phyloP scores from a whole-genome alignment of 1,139 yeast genomes.

The Yamadazyma aaseri region DNA sequence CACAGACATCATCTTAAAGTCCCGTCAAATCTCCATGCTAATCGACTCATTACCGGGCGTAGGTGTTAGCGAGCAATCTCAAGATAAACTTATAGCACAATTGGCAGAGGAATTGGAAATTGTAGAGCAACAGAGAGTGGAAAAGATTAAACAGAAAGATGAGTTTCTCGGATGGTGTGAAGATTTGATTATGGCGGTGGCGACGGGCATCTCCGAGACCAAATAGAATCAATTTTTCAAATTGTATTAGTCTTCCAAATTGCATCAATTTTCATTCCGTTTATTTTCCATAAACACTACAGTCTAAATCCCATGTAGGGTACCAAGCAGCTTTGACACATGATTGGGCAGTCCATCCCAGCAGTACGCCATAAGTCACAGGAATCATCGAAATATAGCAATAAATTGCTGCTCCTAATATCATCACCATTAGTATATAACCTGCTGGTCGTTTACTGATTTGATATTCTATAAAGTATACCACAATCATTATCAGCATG shows the following conservation, averaged over 20 bases:
- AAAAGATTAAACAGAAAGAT: conserved; percentile 66
- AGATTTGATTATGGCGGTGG: conserved; percentile 60
- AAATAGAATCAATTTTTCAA: no score
- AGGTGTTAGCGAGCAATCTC: conserved; percentile 78
- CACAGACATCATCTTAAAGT: conserved; percentile 78
- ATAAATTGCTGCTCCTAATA: conserved; percentile 14
- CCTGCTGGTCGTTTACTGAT: conserved; percentile 22
- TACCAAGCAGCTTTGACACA: no score
- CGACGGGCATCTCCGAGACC: conserved; percentile 52
- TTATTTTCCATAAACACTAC: conserved; percentile 16
- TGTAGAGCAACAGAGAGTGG: conserved; percentile 59
- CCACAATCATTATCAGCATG: conserved; percentile 31
- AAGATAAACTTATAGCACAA: conserved; percentile 60
- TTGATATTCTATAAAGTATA: conserved; percentile 34
- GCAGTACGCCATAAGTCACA: conserved; percentile 32
- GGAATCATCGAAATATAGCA: conserved; percentile 28
- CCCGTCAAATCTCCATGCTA: conserved; percentile 81
- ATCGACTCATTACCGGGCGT: conserved; percentile 93
- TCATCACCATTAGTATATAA: conserved; percentile 15
- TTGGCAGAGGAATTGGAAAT: conserved; percentile 62
- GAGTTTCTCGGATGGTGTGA: conserved; percentile 65
- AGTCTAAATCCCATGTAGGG: conserved; percentile 37
- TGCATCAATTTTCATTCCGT: no score
- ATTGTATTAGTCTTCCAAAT: no score
- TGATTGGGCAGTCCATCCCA: conserved; percentile 31